Evolutionary conservation across 768 basidiomycete species (phyloP).

Genomic region (Boletus vermiculosoides): DNA sequence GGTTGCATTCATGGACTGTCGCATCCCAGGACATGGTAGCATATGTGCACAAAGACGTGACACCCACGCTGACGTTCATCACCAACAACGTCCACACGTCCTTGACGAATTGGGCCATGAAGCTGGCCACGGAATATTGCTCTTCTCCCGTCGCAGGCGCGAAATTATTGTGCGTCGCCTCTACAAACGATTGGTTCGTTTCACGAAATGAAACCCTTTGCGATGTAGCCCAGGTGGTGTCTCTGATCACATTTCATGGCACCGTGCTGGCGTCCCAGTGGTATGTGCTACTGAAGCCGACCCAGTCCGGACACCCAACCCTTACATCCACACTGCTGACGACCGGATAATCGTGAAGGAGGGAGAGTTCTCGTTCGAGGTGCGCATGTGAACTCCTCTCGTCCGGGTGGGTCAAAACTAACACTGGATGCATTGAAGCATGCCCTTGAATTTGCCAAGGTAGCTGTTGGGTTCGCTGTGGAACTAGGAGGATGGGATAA

Average conservation of each 20-base stretch:
- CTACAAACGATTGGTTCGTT: background rate
- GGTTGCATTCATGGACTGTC: background rate
- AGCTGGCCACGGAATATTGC: conserved; percentile 34
- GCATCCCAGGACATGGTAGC: conserved; percentile 36
- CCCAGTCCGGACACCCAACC: conserved; percentile 41
- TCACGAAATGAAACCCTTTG: background rate
- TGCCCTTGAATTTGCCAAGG: conserved; percentile 59
- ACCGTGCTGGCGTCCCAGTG: conserved; percentile 40
- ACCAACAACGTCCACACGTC: conserved; percentile 42
- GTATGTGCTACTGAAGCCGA: conserved; percentile 45
- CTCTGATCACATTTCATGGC: conserved; percentile 49
- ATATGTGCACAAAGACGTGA: conserved; percentile 22
- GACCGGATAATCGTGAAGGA: conserved; percentile 24
- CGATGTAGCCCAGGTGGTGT: conserved; percentile 34
- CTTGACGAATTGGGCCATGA: conserved; percentile 40
- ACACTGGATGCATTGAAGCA: conserved; percentile 29
- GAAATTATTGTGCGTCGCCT: conserved; percentile 33
- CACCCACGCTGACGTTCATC: conserved; percentile 26
- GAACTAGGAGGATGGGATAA: conserved; percentile 39
- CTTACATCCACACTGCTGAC: conserved; percentile 39
- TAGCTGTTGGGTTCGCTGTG: conserved; percentile 56
- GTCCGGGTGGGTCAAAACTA: background rate
- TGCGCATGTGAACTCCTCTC: background rate
- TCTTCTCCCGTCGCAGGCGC: conserved; percentile 8
- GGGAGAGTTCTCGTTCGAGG: conserved; percentile 45